Evolutionary conservation across 495 filamentous ascomycete genomes (phyloP).

Genomic region (Daldinia caldariorum): DNA sequence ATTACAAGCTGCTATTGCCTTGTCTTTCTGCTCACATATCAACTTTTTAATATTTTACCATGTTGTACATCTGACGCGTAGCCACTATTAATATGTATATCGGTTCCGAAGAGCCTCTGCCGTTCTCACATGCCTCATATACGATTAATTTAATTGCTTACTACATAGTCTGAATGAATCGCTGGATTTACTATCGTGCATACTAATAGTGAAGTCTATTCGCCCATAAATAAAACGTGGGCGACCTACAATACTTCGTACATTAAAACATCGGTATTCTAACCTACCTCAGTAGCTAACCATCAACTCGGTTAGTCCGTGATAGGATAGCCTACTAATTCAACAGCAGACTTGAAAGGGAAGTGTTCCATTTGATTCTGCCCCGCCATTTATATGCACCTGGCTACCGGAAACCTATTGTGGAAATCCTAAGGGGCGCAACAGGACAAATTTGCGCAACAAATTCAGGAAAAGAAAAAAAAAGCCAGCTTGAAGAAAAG

Average conservation of each 20-base stretch:
- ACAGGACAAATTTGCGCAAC: not conserved
- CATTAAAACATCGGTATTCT: not conserved
- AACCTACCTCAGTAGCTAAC: not conserved
- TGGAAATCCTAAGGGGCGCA: not conserved
- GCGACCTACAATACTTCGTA: not conserved
- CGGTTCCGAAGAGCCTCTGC: not conserved
- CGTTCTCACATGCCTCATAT: not conserved
- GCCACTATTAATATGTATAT: not conserved
- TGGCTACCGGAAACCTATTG: not conserved
- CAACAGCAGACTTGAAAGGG: not conserved
- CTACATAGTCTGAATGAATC: not conserved
- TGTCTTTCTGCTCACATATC: not conserved
- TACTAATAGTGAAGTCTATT: slow-evolving; percentile 2
- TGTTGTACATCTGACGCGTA: slow-evolving; percentile 1
- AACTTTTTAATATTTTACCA: not conserved
- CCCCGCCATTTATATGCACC: not conserved
- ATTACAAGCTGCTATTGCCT: not conserved
- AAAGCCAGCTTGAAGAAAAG: not conserved
- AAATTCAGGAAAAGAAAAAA: not conserved
- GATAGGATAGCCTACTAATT: not conserved
- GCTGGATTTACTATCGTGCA: not conserved
- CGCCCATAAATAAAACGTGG: not conserved
- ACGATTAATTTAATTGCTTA: slow-evolving; percentile 1
- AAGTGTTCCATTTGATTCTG: not conserved
- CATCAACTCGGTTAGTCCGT: not conserved